Conservation (phyloP, 202 grass and related monocot species). For the Panicum hallii region DNA sequence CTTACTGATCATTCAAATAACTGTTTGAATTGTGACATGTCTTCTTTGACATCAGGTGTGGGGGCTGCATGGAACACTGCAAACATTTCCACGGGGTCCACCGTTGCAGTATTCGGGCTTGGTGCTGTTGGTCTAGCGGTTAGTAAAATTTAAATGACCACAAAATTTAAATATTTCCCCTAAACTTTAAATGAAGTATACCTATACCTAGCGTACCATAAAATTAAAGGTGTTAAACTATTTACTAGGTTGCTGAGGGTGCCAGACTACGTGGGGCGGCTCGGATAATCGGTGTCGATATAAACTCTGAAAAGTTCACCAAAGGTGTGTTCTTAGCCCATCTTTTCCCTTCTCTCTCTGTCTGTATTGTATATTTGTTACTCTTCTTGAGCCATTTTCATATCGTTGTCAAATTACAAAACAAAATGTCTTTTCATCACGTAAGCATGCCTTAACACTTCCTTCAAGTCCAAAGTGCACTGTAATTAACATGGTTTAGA, state of each 20-base stretch:
- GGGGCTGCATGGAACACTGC: slow-evolving; percentile 97
- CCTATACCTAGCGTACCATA: not conserved
- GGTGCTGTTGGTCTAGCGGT: slow-evolving; percentile 89
- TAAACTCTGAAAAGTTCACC: slow-evolving; percentile 71
- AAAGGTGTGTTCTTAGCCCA: slow-evolving; percentile 52
- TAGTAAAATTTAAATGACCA: slow-evolving; percentile 1
- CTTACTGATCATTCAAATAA: not conserved
- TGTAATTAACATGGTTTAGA: not conserved
- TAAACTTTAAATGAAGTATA: not conserved
- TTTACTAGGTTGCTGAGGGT: slow-evolving; percentile 71
- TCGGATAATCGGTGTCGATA: slow-evolving; percentile 81
- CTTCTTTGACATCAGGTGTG: slow-evolving; percentile 50
- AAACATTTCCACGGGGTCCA: slow-evolving; percentile 61
- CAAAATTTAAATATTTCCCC: not conserved
- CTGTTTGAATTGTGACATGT: too few relatives aligned
- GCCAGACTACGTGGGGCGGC: slow-evolving; percentile 69
- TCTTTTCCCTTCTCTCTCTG: not conserved
- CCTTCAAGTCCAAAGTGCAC: not conserved
- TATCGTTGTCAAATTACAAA: not conserved
- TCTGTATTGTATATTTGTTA: not conserved
- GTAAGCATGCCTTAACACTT: not conserved
- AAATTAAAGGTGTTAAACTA: not conserved
- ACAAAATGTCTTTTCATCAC: not conserved
- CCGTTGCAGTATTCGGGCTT: slow-evolving; percentile 80
- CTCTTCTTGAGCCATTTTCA: not conserved